phyloP scores from a whole-genome alignment of 2,329 filamentous ascomycete species.

The Acrodontium crateriforme region DNA sequence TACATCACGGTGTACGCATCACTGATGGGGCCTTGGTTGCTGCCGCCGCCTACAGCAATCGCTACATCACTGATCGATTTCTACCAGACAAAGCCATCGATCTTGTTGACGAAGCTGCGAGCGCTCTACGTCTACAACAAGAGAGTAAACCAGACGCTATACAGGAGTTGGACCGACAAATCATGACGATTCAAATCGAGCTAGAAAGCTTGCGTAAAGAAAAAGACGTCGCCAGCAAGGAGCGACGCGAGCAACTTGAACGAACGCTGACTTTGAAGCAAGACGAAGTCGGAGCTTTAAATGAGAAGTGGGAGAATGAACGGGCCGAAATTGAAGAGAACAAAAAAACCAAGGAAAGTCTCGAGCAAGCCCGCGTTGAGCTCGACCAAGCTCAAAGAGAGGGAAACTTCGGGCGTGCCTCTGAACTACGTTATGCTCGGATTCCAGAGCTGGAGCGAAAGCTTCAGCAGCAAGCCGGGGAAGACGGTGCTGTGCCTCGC shows the following conservation, averaged over 20 bases:
- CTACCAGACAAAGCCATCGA: conserved; percentile 96
- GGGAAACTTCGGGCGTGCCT: conserved; percentile 81
- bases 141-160: conserved; percentile 96
- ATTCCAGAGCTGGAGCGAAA: conserved; percentile 72
- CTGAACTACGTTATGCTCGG: conserved; percentile 74
- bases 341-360: conserved; percentile 75
- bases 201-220: conserved; percentile 89
- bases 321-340: conserved; percentile 71
- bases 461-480: conserved; percentile 58
- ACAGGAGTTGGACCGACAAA: conserved; percentile 79
- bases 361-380: conserved; percentile 74
- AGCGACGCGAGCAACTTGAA: conserved; percentile 77
- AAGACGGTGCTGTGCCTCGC: conserved; percentile 24
- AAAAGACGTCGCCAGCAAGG: conserved; percentile 75
- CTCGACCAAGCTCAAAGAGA: conserved; percentile 77
- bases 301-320: conserved; percentile 80
- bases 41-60: conserved; percentile 81
- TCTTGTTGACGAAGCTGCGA: conserved; percentile 88
- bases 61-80: conserved; percentile 93
- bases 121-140: conserved; percentile 77
- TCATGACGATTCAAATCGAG: conserved; percentile 96
- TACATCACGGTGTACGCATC: conserved; percentile 91
- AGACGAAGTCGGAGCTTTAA: conserved; percentile 60
- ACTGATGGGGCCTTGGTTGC: conserved; percentile 85
- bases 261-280: conserved; percentile 61